Base-by-base conservation (phyloP, 2,329 filamentous ascomycete species). In the Colletotrichum godetiae region DNA sequence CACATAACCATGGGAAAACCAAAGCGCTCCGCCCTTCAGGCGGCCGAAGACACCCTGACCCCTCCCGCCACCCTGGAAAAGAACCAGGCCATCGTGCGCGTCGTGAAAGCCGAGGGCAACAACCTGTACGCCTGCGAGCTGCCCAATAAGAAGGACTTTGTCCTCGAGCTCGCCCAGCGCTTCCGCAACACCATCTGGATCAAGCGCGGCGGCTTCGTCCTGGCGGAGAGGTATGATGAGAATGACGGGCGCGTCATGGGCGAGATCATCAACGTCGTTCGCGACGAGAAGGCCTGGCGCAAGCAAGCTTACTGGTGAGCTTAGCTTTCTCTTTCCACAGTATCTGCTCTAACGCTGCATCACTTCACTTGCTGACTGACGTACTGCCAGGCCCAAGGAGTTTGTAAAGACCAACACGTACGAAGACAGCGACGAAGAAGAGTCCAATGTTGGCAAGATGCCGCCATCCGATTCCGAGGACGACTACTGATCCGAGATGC, bases 171-270 rank as follows among this genome's bases (percentile, higher is more conserved):
- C 24, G 93, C 94, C 11, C 87, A 94, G 31, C 91, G 92, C 53
- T 98, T 98, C 81, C 93, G 96, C 74, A 97, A 94, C 76, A 97
- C 94, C 2, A 94, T 98, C 75, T 98, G 95, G 94, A 93, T 98
- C 81, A 95, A 94, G 83, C 92, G 95, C 22, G 94, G 95, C 35
- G 94, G 95, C 0, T 98, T 92, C 82, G 95, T 98, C 35, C 84
- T 98, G 12, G 88, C 98, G 15, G 94, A 98, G 76, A 78, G 86
- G 19, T 92, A 90, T 29, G 86, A 92, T 49, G 90, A 91, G 33
- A 90, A 92, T 64, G 92, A 93, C 57, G 95, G 95, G 78, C 95
- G 95, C 81, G 89, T 97, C 13, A 88, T 90, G 65, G 97, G 96
- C 15, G 94, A 98, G 82, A 98, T 99, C 78, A 88, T 97, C 77